Evolutionary conservation across 129 eudicot genomes (phyloP).

Genomic region (Silybum marianum): DNA sequence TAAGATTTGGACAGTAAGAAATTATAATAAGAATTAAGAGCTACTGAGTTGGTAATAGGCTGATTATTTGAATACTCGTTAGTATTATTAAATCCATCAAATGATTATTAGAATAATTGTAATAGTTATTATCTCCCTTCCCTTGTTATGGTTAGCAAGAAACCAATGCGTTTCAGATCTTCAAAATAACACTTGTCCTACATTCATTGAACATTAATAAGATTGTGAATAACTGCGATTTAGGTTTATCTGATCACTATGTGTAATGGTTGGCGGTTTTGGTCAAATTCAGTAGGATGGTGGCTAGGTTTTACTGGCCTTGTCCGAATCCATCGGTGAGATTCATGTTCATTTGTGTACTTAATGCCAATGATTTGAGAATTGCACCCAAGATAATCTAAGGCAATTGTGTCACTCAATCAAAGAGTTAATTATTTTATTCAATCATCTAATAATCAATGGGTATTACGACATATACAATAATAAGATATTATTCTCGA

Average conservation of each 20-base stretch:
- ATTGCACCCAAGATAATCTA: not conserved
- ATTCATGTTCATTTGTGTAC: not conserved
- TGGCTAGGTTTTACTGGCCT: not conserved
- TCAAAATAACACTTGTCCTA: not conserved
- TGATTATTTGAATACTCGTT: not conserved
- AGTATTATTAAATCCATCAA: not conserved
- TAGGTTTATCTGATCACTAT: not conserved
- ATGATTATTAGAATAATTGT: not conserved
- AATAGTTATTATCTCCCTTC: not conserved
- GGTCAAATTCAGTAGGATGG: not conserved
- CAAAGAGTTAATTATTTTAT: not conserved
- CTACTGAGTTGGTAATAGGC: not conserved
- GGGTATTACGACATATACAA: not conserved
- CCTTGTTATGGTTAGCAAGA: not conserved
- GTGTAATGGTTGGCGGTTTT: not conserved
- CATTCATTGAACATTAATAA: not conserved
- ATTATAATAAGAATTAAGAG: not conserved
- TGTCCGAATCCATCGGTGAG: not conserved
- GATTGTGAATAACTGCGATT: not conserved
- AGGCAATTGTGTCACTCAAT: not conserved
- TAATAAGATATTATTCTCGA: not conserved
- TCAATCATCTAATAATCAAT: not conserved
- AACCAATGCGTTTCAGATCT: not conserved
- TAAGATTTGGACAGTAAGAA: not conserved
- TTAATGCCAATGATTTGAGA: not conserved